Conservation (phyloP, 2,329 filamentous ascomycete genomes). For the Alternaria metachromatica region DNA sequence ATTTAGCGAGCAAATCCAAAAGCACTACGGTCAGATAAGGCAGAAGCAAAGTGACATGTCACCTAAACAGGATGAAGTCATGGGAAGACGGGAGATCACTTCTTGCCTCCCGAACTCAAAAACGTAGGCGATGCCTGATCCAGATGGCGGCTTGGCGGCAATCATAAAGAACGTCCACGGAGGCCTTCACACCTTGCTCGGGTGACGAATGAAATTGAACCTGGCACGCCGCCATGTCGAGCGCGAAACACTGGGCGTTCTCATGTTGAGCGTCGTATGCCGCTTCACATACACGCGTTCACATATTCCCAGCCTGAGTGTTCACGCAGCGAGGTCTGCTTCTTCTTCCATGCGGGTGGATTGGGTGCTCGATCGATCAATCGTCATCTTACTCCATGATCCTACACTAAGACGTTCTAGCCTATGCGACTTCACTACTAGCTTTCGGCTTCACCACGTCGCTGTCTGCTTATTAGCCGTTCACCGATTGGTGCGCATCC, state of each 20-base stretch:
- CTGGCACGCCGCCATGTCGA: neutral
- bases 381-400: neutral
- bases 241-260: neutral
- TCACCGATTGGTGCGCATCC: neutral
- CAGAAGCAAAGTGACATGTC: neutral
- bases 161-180: neutral
- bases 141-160: conserved; percentile 1
- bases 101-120: neutral
- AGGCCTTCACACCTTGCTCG: neutral
- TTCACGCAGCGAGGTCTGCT: neutral
- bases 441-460: neutral
- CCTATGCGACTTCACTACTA: neutral
- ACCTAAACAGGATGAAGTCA: neutral
- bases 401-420: neutral
- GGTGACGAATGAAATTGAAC: neutral
- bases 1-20: neutral
- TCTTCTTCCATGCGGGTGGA: neutral
- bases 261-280: neutral
- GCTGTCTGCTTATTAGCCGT: neutral
- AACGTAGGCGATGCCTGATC: conserved; percentile 1
- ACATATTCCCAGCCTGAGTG: neutral
- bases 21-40: neutral
- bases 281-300: neutral
- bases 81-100: neutral
- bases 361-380: neutral